A percentile compares a stretch with the other conserved stretches of the same genome.
phyloP scores from a whole-genome alignment of 257 asterid species.

The Solanum paucissectum region DNA sequence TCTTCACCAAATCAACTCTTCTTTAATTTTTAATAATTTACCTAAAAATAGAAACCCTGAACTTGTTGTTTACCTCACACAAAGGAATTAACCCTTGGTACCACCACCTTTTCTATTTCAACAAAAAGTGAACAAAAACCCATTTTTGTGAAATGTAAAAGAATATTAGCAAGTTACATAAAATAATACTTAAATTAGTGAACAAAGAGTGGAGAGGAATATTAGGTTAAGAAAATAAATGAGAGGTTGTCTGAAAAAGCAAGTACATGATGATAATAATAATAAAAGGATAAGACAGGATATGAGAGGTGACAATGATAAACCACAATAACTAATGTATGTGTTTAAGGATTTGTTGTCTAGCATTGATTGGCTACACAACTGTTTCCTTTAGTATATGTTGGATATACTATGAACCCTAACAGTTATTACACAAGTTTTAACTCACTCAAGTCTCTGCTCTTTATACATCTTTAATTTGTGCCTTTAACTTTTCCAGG shows the following conservation, averaged over 20 bases:
- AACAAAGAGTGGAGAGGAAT: not conserved
- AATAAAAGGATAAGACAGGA: not conserved
- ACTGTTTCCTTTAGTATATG: not conserved
- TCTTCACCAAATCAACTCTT: not conserved
- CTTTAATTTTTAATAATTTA: not conserved
- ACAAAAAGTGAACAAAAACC: not conserved
- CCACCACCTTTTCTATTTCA: not conserved
- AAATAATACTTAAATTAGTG: not conserved
- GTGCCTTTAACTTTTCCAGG: not conserved
- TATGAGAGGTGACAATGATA: not conserved
- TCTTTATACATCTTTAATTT: not conserved
- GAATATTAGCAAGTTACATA: not conserved
- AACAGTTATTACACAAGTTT: not conserved
- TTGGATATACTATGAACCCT: not conserved
- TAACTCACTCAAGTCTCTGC: not conserved
- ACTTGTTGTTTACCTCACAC: not conserved
- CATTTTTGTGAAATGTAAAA: not conserved
- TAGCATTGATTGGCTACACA: not conserved
- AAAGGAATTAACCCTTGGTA: not conserved
- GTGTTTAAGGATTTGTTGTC: not conserved
- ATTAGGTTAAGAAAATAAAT: not conserved
- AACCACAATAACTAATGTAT: not conserved
- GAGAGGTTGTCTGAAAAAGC: not conserved
- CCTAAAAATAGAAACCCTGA: conserved; percentile 42
- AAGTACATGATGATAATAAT: not conserved